Evolutionary conservation across 345 rosid genomes (phyloP).

Genomic region (Mallotus nudiflorus): DNA sequence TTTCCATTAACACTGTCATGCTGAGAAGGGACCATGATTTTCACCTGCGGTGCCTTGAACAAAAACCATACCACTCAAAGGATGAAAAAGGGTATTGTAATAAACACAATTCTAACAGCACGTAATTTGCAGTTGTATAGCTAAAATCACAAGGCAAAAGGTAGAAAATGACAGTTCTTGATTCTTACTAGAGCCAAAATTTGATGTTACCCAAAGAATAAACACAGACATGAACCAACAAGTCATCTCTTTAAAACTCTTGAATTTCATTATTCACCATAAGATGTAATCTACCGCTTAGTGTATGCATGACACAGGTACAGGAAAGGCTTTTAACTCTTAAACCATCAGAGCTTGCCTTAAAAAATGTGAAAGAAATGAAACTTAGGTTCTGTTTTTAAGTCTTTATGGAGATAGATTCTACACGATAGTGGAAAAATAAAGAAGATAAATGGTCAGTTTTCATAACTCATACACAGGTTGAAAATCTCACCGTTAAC

Average conservation of each 20-base stretch:
- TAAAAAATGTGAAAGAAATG: too few relatives aligned
- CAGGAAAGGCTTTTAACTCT: constrained; percentile 1
- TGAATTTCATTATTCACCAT: not conserved
- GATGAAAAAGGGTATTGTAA: not conserved
- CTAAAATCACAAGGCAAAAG: not conserved
- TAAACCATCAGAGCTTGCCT: not conserved
- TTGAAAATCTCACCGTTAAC: constrained; percentile 31
- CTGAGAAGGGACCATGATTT: constrained; percentile 25
- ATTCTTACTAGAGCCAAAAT: not conserved
- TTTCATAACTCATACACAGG: not conserved
- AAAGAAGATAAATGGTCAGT: not conserved
- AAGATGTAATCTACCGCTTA: not conserved
- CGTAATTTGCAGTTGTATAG: not conserved
- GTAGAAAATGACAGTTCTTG: too few relatives aligned
- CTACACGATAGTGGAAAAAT: not conserved
- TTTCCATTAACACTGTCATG: constrained; percentile 31
- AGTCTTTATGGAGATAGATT: not conserved
- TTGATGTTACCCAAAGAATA: not conserved
- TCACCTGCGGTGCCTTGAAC: constrained; percentile 29
- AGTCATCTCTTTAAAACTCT: not conserved
- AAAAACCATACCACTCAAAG: constrained; percentile 1
- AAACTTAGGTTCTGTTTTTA: not conserved
- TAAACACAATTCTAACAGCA: not conserved
- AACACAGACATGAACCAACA: not conserved
- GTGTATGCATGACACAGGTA: not conserved